phyloP scores from a whole-genome alignment of 495 filamentous ascomycete genomes.

The Penicillium antarcticum region DNA sequence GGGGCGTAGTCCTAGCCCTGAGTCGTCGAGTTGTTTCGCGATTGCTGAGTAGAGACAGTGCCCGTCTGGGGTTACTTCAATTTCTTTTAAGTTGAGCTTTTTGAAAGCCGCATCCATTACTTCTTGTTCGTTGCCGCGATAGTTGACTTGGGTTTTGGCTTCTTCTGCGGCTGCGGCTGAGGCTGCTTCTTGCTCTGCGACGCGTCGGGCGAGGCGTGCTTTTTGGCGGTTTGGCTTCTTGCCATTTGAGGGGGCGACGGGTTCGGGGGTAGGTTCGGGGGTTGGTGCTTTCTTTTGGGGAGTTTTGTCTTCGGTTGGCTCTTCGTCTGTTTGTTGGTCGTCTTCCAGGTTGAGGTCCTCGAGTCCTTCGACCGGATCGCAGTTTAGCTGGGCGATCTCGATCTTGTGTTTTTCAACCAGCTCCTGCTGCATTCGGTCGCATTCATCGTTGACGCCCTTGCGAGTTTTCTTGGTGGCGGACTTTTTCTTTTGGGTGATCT shows the following conservation, averaged over 20 bases:
- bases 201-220: conserved; percentile 81
- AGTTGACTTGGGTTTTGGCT: conserved; percentile 69
- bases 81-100: conserved; percentile 62
- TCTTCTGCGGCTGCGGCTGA: conserved; percentile 66
- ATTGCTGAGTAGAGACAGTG: conserved; percentile 96
- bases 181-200: conserved; percentile 74
- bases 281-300: conserved; percentile 8
- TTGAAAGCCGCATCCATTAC: conserved; percentile 65
- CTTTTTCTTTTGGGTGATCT: conserved; percentile 93
- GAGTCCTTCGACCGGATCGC: conserved; percentile 27
- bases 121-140: conserved; percentile 65
- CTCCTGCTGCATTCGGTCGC: conserved; percentile 66
- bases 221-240: conserved; percentile 91
- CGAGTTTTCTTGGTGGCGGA: conserved; percentile 93
- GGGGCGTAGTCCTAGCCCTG: conserved; percentile 45
- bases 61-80: conserved; percentile 82
- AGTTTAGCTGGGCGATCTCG: conserved; percentile 61
- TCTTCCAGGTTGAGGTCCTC: conserved; percentile 31
- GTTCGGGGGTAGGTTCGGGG: conserved; percentile 3
- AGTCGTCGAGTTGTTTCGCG: conserved; percentile 68
- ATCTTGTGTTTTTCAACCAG: conserved; percentile 63
- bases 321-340: conserved; percentile 15
- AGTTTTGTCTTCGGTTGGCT: conserved; percentile 5
- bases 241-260: conserved; percentile 11
- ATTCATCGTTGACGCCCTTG: conserved; percentile 83